Conservation (phyloP, 345 rosid genomes). For the Eucalyptus cloeziana region DNA sequence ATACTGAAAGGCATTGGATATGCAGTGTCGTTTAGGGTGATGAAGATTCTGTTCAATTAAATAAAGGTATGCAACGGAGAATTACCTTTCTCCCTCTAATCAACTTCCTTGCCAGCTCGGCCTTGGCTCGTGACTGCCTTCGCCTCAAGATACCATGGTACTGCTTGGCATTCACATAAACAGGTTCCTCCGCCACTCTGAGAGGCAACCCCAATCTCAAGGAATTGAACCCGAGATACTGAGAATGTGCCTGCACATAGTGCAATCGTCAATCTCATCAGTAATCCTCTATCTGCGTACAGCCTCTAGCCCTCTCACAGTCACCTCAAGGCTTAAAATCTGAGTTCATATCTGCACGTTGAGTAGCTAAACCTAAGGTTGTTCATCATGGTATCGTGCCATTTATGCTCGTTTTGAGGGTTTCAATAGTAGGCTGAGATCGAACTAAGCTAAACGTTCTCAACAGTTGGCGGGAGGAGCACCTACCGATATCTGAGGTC, state of each 20-base stretch:
- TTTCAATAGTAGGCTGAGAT: neutral
- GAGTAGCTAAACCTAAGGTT: neutral
- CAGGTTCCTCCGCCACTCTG: slow-evolving; percentile 55
- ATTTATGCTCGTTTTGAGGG: neutral
- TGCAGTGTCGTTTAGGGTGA: neutral
- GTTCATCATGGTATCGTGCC: neutral
- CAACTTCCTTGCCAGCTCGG: slow-evolving; percentile 44
- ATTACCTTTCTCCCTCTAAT: slow-evolving; percentile 46
- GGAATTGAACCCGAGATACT: slow-evolving; percentile 23
- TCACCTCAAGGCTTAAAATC: neutral
- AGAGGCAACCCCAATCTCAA: slow-evolving; percentile 49
- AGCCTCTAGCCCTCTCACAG: neutral
- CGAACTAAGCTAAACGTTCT: neutral
- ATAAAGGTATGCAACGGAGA: neutral
- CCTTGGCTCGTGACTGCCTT: slow-evolving; percentile 58
- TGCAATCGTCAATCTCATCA: neutral
- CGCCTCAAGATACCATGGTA: slow-evolving; percentile 66
- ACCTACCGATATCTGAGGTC: slow-evolving; percentile 40
- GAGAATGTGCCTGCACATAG: slow-evolving; percentile 26
- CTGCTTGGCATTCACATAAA: slow-evolving; percentile 73
- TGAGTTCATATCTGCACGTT: neutral
- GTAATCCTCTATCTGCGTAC: neutral
- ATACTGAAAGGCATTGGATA: neutral
- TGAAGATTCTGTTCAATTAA: neutral
- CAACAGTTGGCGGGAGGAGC: neutral